These are phyloP conservation scores for Entomortierella beljakovae DNA, from an alignment of 192 early-diverging fungal genomes.

Conservation along the genomic window DNA sequence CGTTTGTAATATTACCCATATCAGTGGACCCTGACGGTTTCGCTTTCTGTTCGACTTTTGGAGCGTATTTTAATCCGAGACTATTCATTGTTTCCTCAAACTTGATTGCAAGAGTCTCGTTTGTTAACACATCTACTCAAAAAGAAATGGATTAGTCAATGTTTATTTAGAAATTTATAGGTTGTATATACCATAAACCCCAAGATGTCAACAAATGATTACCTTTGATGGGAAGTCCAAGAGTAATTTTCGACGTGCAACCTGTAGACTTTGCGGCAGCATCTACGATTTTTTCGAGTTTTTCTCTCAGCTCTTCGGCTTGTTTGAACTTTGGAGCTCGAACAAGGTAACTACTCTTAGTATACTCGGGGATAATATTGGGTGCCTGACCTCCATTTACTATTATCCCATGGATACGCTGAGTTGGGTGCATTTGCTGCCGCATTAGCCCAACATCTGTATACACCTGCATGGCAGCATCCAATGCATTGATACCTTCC, in stretches of 20 bases:
- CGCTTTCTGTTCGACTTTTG: conserved; percentile 50
- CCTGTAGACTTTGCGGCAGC: conserved; percentile 80
- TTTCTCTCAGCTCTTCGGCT: conserved; percentile 60
- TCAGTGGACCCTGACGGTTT: conserved; percentile 69
- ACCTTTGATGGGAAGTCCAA: conserved; percentile 65
- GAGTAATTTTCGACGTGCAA: conserved; percentile 63
- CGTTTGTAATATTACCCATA: conserved; percentile 80
- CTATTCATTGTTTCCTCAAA: conserved; percentile 63
- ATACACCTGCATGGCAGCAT: conserved; percentile 76
- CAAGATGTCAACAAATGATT: no score
- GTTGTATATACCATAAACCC: no score
- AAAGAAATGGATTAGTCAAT: neutral
- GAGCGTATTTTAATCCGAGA: conserved; percentile 41
- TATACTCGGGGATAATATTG: conserved; percentile 75
- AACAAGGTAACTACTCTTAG: conserved; percentile 68
- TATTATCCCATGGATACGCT: conserved; percentile 83
- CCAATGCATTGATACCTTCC: conserved; percentile 81
- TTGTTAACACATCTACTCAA: conserved; percentile 67
- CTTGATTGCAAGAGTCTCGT: conserved; percentile 59
- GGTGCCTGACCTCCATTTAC: conserved; percentile 73
- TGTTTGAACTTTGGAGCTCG: conserved; percentile 66
- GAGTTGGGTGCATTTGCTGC: conserved; percentile 74
- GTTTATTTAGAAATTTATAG: neutral
- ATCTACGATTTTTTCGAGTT: conserved; percentile 67
- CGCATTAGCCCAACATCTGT: conserved; percentile 75